Percentiles rank a stretch among this genome's conserved stretches.
Evolutionary conservation across 2,329 filamentous ascomycete species (phyloP).

Genomic region (Malbranchea cinnamomea): DNA sequence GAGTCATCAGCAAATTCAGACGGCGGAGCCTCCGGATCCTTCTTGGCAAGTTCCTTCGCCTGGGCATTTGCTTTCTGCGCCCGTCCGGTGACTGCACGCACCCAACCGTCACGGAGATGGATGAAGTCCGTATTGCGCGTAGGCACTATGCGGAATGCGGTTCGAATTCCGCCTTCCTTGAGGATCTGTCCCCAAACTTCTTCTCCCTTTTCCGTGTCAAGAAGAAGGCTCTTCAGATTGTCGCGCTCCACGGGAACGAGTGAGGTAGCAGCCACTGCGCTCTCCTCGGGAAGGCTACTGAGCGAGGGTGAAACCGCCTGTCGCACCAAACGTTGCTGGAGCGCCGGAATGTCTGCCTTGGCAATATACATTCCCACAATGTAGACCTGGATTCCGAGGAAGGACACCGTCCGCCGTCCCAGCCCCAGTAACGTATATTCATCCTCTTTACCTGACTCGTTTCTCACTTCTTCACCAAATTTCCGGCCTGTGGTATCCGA

Average conservation of each 20-base stretch:
- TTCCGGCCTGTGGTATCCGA: constrained; percentile 16
- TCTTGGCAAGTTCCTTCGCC: constrained; percentile 22
- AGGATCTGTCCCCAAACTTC: constrained; percentile 62
- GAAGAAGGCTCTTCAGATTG: constrained; percentile 49
- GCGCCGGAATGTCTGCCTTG: constrained; percentile 61
- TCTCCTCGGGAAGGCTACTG: constrained; percentile 21
- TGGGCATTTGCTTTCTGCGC: constrained; percentile 43
- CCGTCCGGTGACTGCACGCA: constrained; percentile 65
- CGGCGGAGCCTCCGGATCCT: constrained; percentile 11
- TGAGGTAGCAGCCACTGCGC: constrained; percentile 58
- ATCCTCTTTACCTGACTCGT: constrained; percentile 33
- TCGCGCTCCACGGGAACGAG: constrained; percentile 72
- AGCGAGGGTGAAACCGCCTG: constrained; percentile 37
- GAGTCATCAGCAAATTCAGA: constrained; percentile 51
- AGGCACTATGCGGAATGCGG: constrained; percentile 68
- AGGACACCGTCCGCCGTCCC: constrained; percentile 78
- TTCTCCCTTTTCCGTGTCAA: constrained; percentile 55
- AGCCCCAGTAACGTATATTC: constrained; percentile 81
- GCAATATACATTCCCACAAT: constrained; percentile 87
- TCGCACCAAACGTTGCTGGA: constrained; percentile 64
- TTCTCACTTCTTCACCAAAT: constrained; percentile 24
- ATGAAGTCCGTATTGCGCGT: constrained; percentile 90
- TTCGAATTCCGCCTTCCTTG: constrained; percentile 51
- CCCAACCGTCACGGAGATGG: constrained; percentile 82
- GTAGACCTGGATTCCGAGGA: constrained; percentile 83